phyloP scores from a whole-genome alignment of 176 grass and related monocot species.

The Calamus simplicifolius region DNA sequence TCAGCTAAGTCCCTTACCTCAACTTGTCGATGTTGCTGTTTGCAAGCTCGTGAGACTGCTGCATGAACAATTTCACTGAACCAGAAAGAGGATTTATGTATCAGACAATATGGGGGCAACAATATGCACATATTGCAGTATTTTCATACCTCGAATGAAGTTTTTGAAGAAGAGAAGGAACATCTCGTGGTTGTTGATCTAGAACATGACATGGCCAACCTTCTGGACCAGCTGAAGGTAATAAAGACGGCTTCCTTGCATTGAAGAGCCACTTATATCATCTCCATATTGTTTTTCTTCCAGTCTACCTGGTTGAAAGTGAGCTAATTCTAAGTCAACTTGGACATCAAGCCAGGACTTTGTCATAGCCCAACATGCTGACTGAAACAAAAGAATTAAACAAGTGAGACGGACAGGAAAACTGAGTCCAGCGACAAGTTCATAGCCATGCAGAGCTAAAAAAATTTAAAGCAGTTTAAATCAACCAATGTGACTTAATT shows the following conservation, averaged over 20 bases:
- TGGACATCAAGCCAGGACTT: conserved; percentile 91
- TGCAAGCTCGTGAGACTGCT: conserved; percentile 77
- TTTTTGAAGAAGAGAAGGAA: conserved; percentile 86
- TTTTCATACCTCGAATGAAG: conserved; percentile 78
- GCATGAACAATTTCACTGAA: conserved; percentile 90
- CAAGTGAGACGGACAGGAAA: conserved; percentile 1
- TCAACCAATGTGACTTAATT: no score
- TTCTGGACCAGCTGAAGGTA: conserved; percentile 42
- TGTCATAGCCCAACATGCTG: conserved; percentile 94
- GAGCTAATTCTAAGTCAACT: conserved; percentile 74
- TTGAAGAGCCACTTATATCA: conserved; percentile 49
- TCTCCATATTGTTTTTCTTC: conserved; percentile 69
- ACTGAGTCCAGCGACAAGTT: no score
- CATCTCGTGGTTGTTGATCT: conserved; percentile 90
- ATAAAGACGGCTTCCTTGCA: conserved; percentile 30
- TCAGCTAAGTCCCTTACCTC: conserved; percentile 34
- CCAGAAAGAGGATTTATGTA: conserved; percentile 16
- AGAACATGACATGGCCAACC: conserved; percentile 85
- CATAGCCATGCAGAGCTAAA: no score
- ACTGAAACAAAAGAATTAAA: conserved; percentile 41
- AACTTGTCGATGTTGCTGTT: conserved; percentile 88
- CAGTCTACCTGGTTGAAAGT: conserved; percentile 52
- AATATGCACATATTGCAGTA: conserved; percentile 1
- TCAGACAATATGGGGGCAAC: conserved; percentile 4
- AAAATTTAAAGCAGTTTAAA: no score